Conservation (phyloP, 306 rosid genomes). For the Hylodesmum podocarpum region DNA sequence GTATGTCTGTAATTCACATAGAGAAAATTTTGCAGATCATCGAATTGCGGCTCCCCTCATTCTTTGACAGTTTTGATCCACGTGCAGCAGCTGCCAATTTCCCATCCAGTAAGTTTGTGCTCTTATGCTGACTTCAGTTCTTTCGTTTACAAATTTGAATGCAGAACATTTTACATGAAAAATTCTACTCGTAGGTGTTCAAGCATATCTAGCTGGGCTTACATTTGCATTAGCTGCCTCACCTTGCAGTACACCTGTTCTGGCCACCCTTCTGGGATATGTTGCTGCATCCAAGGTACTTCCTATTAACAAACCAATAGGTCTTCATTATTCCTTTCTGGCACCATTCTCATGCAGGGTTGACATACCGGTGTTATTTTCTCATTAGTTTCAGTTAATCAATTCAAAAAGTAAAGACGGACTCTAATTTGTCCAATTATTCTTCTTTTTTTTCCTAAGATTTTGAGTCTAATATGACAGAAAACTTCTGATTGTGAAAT, state of each 20-base stretch:
- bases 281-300: slow-evolving; percentile 95
- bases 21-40: slow-evolving; percentile 57
- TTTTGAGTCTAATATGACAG: neutral
- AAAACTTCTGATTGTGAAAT: neutral
- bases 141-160: neutral
- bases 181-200: slow-evolving; percentile 62
- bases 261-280: slow-evolving; percentile 82
- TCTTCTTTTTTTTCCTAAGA: neutral
- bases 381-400: neutral
- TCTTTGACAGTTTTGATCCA: slow-evolving; percentile 86
- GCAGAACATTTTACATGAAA: slow-evolving; percentile 16
- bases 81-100: slow-evolving; percentile 85
- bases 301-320: slow-evolving; percentile 10
- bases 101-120: slow-evolving; percentile 72
- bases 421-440: neutral
- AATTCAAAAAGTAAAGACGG: neutral
- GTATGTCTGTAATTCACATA: slow-evolving; percentile 17
- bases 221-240: slow-evolving; percentile 98
- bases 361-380: neutral
- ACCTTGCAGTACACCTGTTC: slow-evolving; percentile 94
- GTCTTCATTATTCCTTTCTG: slow-evolving; percentile 18
- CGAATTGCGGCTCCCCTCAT: slow-evolving; percentile 83
- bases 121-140: neutral
- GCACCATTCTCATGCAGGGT: neutral
- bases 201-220: slow-evolving; percentile 96